Evolutionary conservation across 2,329 filamentous ascomycete genomes (phyloP).

Genomic region (Curvularia verruculosa): DNA sequence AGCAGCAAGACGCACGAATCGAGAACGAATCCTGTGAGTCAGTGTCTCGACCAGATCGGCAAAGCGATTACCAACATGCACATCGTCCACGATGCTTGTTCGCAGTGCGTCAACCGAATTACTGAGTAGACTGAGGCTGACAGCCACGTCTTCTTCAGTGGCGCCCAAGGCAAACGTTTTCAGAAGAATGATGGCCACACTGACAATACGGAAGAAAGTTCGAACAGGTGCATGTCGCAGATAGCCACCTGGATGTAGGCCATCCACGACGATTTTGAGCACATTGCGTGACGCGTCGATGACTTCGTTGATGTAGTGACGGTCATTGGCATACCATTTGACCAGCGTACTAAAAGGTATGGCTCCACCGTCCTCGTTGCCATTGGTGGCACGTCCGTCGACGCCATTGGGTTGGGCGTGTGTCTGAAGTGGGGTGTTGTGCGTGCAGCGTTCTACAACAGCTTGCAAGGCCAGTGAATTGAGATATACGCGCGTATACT

Average conservation of each 20-base stretch:
- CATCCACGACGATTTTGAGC: conserved; percentile 77
- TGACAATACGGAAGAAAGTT: conserved; percentile 86
- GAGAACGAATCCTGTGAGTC: conserved; percentile 73
- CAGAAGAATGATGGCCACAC: conserved; percentile 81
- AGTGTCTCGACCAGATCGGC: conserved; percentile 81
- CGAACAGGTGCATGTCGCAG: conserved; percentile 83
- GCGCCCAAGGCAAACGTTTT: conserved; percentile 85
- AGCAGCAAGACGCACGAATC: conserved; percentile 67
- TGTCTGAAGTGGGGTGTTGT: conserved; percentile 61
- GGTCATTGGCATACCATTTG: conserved; percentile 63
- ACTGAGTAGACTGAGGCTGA: conserved; percentile 77
- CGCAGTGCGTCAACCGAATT: conserved; percentile 74
- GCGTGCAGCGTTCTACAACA: conserved; percentile 90
- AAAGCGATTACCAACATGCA: conserved; percentile 83
- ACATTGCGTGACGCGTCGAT: conserved; percentile 78
- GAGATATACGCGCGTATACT: conserved; percentile 92
- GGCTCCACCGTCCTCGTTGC: conserved; percentile 46
- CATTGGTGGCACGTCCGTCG: conserved; percentile 28
- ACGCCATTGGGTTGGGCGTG: conserved; percentile 39
- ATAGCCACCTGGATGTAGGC: conserved; percentile 74
- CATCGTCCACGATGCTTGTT: conserved; percentile 81
- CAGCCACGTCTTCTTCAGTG: conserved; percentile 76
- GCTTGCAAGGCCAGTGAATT: conserved; percentile 94
- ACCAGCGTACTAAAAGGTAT: conserved; percentile 55
- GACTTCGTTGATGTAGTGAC: conserved; percentile 70